These are phyloP conservation scores for Coprinopsis sp. DNA, from an alignment of 768 basidiomycete genomes.

Conservation along the genomic window DNA sequence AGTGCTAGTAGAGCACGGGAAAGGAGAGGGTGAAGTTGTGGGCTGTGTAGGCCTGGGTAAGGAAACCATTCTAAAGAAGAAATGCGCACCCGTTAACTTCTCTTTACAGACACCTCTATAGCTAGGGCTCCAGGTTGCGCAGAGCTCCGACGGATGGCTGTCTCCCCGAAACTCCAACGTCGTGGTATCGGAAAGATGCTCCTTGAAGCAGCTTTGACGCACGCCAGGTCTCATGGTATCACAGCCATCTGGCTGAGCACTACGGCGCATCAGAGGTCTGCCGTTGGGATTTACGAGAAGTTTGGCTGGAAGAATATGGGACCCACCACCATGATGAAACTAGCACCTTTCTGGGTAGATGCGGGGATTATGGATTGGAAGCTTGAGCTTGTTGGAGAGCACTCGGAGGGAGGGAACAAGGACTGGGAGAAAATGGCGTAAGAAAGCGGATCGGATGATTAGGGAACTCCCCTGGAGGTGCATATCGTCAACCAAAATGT, in stretches of 20 bases:
- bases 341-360: constrained; percentile 1
- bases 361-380: not conserved
- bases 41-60: not conserved
- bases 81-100: no score
- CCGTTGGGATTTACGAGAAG: constrained; percentile 14
- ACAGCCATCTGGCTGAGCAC: constrained; percentile 14
- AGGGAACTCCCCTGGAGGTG: no score
- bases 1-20: not conserved
- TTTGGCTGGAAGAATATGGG: constrained; percentile 16
- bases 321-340: not conserved
- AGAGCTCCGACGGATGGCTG: constrained; percentile 19
- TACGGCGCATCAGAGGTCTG: constrained; percentile 12
- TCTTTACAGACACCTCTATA: no score
- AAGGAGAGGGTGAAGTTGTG: not conserved
- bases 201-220: constrained; percentile 9
- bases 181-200: constrained; percentile 15
- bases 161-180: constrained; percentile 13
- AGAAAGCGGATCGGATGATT: no score
- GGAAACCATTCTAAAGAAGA: no score
- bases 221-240: constrained; percentile 9
- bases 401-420: not conserved
- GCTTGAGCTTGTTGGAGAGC: not conserved
- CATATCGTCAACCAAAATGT: no score
- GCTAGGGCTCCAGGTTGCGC: not conserved
- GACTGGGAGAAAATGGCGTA: constrained; percentile 4